Evolutionary conservation across 768 basidiomycete genomes (phyloP), one percentile per base, ranked within the genome.

Genomic region (Neoboletus subvelutipes): DNA sequence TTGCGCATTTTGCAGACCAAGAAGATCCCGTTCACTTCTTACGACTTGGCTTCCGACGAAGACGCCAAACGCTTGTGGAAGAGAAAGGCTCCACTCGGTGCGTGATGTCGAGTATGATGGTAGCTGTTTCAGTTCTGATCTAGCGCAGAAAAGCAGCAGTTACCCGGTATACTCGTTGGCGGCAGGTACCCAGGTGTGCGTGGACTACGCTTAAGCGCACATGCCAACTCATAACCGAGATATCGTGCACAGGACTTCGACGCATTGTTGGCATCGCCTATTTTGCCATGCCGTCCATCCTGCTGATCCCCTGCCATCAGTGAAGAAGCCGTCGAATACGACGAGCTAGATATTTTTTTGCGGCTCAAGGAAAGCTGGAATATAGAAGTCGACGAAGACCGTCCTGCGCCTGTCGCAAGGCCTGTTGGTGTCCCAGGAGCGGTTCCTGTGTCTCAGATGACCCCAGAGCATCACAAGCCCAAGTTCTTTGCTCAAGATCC

Each of bases 361-460:
- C 83, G 87, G 15, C 78, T 86, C 22, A 86, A 87, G 8, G 92
- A 94, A 63, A 73, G 75, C 15, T 94, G 85, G 80, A 76, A 87
- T 54, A 74, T 74, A 3, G 71, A 69, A 8, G 71, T 82, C 48
- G 88, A 90, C 39, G 85, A 83, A 57, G 83, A 85, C 48, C 76
- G 76, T n/a, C 79, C 83, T 1, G 71, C 78, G 3, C 84, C 82
- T 6, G 74, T 72, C 28, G 80, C 73, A 0, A 80, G 83, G 60
- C 85, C 88, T 12, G 80, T 92, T 50, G 92, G 91, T 53, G 88
- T 94, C 7, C 90, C 92, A 3, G 92, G 92, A 4, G 92, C 88
- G 0, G 76, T 81, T 29, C 77, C 84, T 9, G 89, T 91, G 11
- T 74, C 84, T 9, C 83, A 92, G 67, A 92, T 92, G 87, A 88